phyloP scores from a whole-genome alignment of 345 rosid species.

The Sisymbrium irio region DNA sequence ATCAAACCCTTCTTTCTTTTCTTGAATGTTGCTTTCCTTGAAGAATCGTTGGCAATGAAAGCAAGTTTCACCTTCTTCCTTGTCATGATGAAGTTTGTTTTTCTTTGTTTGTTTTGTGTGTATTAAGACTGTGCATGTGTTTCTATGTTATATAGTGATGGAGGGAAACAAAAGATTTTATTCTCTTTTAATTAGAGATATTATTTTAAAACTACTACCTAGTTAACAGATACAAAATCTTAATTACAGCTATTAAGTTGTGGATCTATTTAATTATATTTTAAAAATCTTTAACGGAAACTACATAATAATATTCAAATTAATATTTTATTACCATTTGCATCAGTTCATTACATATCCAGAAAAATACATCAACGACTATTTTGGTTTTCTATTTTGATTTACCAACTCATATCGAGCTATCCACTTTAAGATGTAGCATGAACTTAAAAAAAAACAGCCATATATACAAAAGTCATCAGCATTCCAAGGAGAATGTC shows the following conservation, averaged over 20 bases:
- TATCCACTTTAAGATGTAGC: background rate
- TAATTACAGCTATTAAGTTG: background rate
- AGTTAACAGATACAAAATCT: background rate
- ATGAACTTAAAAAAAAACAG: background rate
- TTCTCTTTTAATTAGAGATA: background rate
- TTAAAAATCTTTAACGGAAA: no score
- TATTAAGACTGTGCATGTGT: background rate
- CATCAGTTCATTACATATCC: background rate
- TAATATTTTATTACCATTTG: background rate
- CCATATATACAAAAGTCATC: background rate
- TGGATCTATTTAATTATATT: background rate
- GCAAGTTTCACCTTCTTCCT: conserved; percentile 33
- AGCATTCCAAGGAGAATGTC: background rate
- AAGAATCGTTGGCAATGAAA: conserved; percentile 28
- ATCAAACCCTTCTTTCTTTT: conserved; percentile 37
- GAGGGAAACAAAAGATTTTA: background rate
- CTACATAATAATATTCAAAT: background rate
- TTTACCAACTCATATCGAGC: background rate
- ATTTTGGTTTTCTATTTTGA: background rate
- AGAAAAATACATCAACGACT: background rate
- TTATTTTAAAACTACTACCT: background rate
- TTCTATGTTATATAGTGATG: conserved; percentile 14
- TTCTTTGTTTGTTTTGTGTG: background rate
- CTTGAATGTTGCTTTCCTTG: conserved; percentile 26
- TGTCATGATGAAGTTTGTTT: conserved; percentile 9